These are phyloP conservation scores for Tetragonia tetragonoides DNA, from an alignment of 148 eudicot genomes.

Conservation along the genomic window DNA sequence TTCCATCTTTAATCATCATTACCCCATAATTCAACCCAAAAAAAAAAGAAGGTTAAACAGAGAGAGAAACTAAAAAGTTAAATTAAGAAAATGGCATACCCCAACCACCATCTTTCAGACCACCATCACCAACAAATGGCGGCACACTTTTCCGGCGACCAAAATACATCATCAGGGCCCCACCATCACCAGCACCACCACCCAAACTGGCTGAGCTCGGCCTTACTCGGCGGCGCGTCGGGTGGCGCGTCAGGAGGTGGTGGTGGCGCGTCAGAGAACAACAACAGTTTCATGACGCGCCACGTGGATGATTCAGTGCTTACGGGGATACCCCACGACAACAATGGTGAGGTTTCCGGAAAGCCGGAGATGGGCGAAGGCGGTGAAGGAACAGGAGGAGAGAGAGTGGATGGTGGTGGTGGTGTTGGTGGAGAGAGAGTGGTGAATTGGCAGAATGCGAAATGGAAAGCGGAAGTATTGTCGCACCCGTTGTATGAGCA, in stretches of 20 bases:
- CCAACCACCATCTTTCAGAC: conserved; percentile 24
- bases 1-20: too few relatives aligned
- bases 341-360: conserved; percentile 5
- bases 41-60: background rate
- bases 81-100: conserved; percentile 16
- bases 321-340: conserved; percentile 19
- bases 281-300: conserved; percentile 21
- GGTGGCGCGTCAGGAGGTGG: conserved; percentile 6
- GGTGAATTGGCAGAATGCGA: conserved; percentile 38
- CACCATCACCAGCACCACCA: conserved; percentile 15
- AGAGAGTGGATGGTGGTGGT: background rate
- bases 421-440: background rate
- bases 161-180: conserved; percentile 1
- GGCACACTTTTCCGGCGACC: conserved; percentile 19
- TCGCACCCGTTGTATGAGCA: conserved; percentile 80
- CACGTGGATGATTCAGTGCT: conserved; percentile 32
- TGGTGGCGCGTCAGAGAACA: background rate
- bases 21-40: too few relatives aligned
- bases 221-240: conserved; percentile 15
- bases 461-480: conserved; percentile 52
- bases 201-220: conserved; percentile 30
- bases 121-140: conserved; percentile 23
- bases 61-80: background rate
- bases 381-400: conserved; percentile 1
- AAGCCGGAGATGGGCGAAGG: conserved; percentile 18